A percentile compares a stretch with the other conserved stretches of the same genome.
phyloP scores from a whole-genome alignment of 306 rosid species.

The Fagus crenata region DNA sequence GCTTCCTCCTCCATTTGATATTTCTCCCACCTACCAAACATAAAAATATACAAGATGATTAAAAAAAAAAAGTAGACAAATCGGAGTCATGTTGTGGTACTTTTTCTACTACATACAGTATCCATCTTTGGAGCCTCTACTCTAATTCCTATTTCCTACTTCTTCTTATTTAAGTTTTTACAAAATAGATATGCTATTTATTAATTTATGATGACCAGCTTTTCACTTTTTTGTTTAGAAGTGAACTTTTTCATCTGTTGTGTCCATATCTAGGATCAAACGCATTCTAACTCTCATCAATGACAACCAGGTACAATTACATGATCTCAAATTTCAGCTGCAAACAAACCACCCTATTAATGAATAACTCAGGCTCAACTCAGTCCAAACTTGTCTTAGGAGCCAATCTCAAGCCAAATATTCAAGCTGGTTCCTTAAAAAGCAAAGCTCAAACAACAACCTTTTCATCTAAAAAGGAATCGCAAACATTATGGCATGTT shows the following conservation, averaged over 20 bases:
- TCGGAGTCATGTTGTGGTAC: not conserved
- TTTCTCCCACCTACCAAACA: conserved; percentile 83
- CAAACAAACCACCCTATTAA: not conserved
- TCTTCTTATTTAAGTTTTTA: not conserved
- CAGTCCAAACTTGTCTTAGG: not conserved
- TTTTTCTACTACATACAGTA: not conserved
- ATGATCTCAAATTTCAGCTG: not conserved
- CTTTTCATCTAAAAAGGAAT: not conserved
- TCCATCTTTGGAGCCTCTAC: not conserved
- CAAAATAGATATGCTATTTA: not conserved
- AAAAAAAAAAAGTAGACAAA: not conserved
- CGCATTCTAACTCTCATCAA: not conserved
- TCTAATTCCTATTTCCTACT: not conserved
- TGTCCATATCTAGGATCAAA: not conserved
- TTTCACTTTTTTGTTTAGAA: not conserved
- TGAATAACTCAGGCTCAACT: not conserved
- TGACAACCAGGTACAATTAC: not conserved
- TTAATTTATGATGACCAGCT: not conserved
- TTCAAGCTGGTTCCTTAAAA: not conserved
- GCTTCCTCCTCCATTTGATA: conserved; percentile 99
- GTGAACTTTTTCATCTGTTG: not conserved
- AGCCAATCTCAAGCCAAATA: not conserved
- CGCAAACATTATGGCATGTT: not conserved
- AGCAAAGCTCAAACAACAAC: not conserved
- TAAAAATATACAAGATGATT: conserved; percentile 22